Evolutionary conservation across 1,284 basidiomycete genomes (phyloP), one percentile per base, ranked within the genome.

Genomic region (Ustilago cynodontis): DNA sequence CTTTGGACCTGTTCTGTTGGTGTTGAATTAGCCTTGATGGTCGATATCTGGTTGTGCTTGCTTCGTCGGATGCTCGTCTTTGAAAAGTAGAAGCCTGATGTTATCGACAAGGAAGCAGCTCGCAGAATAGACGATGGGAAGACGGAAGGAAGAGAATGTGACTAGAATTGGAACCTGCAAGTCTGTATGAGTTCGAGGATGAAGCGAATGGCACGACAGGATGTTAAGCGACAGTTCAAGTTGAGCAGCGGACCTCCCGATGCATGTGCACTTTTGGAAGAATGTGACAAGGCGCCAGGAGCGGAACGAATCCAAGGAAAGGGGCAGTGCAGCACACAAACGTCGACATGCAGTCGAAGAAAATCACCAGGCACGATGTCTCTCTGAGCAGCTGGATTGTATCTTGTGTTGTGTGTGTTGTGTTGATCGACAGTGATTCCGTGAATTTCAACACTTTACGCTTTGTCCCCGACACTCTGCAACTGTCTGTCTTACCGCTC

Each of bases 341-440:
- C 43, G n/a, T 26, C 29, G 35, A 37, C 31, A 18, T 20, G 50
- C 37, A 39, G 35, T 3, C 35, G 14, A 33, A 33, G 14, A 16
- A 37, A 37, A 16, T 37, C 35, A 16, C 35, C 7, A 43, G 41
- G 20, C 18, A 43, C 20, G 41, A 43, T 43, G 8, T 43, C 41
- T 43, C 41, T 33, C 11, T 33, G 31, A 33, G 31, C 31, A 6
- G 31, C 6, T 11, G 6, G 5, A 11, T 33, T 33, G 31, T 33
- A 11, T 33, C 6, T 33, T 33, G 41, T 20, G n/a, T 16, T 20
- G 20, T 43, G 41, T 43, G 31, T 47, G 49, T 49, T 53, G 53
- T 64, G 67, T 71, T 71, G 68, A 71, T 71, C 68, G 62, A 71
- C 68, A 61, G n/a, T 11, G 41, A 43, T 22, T 43, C n/a, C 20